Evolutionary conservation across 768 basidiomycete species (phyloP).

Genomic region (Mycena metata): DNA sequence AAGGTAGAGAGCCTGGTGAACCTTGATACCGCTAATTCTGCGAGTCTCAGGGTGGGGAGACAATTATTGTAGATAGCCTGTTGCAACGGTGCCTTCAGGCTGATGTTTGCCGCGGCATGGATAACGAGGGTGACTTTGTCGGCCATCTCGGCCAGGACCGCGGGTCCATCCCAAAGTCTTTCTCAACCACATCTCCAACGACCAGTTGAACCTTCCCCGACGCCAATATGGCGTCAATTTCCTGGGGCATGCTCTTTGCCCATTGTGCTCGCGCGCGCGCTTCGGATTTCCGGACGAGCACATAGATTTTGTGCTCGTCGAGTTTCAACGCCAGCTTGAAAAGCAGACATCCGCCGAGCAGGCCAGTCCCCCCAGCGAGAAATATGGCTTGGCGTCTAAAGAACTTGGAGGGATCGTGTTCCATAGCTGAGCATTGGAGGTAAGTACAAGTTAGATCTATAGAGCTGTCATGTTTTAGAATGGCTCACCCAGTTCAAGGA

Average conservation of each 20-base stretch:
- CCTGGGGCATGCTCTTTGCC: not conserved
- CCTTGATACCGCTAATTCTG: not conserved
- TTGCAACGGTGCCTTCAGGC: no score
- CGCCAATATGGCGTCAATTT: slow-evolving; percentile 1
- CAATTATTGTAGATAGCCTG: slow-evolving; percentile 15
- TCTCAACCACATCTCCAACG: slow-evolving; percentile 5
- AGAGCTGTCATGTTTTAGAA: no score
- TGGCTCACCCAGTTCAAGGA: no score
- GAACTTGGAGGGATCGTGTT: slow-evolving; percentile 2
- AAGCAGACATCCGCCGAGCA: slow-evolving; percentile 16
- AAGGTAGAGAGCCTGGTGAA: slow-evolving; percentile 8
- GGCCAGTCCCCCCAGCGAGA: slow-evolving; percentile 18
- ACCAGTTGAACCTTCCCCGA: slow-evolving; percentile 8
- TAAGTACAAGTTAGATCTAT: no score
- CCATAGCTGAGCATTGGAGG: not conserved
- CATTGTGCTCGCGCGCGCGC: not conserved
- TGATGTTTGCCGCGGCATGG: no score
- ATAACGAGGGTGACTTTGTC: no score
- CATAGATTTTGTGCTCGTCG: slow-evolving; percentile 9
- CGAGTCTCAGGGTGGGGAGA: not conserved
- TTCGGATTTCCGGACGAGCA: slow-evolving; percentile 18
- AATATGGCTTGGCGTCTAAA: slow-evolving; percentile 13
- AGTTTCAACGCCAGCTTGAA: slow-evolving; percentile 16
- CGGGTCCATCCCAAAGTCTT: no score
- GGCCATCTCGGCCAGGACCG: no score